Percentiles rank a stretch among this genome's conserved stretches.
Conservation (phyloP, 202 grass and related monocot species). For the Saccharum hybrid region DNA sequence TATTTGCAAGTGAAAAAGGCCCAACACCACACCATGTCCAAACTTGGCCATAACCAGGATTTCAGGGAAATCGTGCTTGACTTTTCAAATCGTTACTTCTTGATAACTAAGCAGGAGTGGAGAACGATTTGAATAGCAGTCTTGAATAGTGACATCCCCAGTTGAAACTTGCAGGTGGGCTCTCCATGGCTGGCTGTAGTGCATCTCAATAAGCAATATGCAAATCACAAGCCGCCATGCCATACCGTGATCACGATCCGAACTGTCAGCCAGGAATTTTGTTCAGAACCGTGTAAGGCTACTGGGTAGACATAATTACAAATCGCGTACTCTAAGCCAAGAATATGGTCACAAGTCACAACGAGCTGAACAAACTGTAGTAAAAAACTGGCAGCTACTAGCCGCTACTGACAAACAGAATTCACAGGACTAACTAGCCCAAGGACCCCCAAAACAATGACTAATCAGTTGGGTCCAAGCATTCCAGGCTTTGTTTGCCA, state of each 20-base stretch:
- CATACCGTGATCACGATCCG: neutral
- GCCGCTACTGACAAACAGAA: slow-evolving; percentile 23
- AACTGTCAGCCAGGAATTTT: neutral
- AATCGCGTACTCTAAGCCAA: neutral
- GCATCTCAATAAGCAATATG: neutral
- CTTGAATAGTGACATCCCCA: neutral
- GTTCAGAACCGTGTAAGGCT: slow-evolving; percentile 1
- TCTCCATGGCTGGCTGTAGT: neutral
- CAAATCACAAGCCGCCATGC: neutral
- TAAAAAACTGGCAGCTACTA: slow-evolving; percentile 31
- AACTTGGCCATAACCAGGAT: too few species aligned
- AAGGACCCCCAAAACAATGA: neutral
- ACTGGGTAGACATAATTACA: slow-evolving; percentile 17
- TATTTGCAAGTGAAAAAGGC: too few species aligned
- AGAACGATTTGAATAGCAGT: neutral
- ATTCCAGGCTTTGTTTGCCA: slow-evolving; percentile 62
- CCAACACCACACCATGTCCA: too few species aligned
- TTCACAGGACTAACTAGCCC: slow-evolving; percentile 22
- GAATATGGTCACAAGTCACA: neutral
- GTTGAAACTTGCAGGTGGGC: neutral
- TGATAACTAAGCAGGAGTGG: too few species aligned
- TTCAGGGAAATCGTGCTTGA: too few species aligned
- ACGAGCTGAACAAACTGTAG: slow-evolving; percentile 3
- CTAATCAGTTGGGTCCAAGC: slow-evolving; percentile 40
- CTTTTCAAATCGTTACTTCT: too few species aligned